phyloP scores from a whole-genome alignment of 192 early-diverging fungal species.

The Gorgonomyces haynaldii region DNA sequence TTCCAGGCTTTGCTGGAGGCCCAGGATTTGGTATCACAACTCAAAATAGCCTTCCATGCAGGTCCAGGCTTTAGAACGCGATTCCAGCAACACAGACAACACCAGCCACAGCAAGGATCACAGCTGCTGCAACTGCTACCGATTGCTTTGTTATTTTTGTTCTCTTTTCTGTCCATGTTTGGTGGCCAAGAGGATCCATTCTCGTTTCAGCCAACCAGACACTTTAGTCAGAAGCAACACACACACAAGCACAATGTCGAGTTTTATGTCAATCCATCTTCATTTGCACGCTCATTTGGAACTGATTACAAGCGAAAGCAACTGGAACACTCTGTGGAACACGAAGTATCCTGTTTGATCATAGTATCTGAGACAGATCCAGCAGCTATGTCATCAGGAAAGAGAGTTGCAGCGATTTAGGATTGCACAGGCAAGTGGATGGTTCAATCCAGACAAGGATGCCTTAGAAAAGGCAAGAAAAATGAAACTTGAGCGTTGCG shows the following conservation, averaged over 20 bases:
- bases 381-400: slow-evolving; percentile 54
- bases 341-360: slow-evolving; percentile 17
- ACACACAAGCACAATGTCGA: slow-evolving; percentile 52
- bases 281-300: slow-evolving; percentile 30
- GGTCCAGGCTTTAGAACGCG: slow-evolving; percentile 53
- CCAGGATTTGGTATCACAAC: slow-evolving; percentile 5
- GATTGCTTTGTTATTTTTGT: slow-evolving; percentile 62
- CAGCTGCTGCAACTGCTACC: slow-evolving; percentile 56
- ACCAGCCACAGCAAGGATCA: slow-evolving; percentile 31
- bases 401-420: slow-evolving; percentile 38
- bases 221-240: slow-evolving; percentile 35
- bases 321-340: slow-evolving; percentile 66
- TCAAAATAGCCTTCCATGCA: slow-evolving; percentile 11
- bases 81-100: slow-evolving; percentile 25
- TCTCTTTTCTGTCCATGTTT: slow-evolving; percentile 46
- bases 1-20: slow-evolving; percentile 25
- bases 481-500: slow-evolving; percentile 58
- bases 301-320: slow-evolving; percentile 37
- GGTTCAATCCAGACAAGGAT: slow-evolving; percentile 59
- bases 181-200: slow-evolving; percentile 34
- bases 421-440: slow-evolving; percentile 53
- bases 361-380: slow-evolving; percentile 54
- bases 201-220: slow-evolving; percentile 41
- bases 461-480: slow-evolving; percentile 51
- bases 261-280: slow-evolving; percentile 67